Conservation (phyloP, 2,329 filamentous ascomycete species). For the Fusarium sarcochroum region DNA sequence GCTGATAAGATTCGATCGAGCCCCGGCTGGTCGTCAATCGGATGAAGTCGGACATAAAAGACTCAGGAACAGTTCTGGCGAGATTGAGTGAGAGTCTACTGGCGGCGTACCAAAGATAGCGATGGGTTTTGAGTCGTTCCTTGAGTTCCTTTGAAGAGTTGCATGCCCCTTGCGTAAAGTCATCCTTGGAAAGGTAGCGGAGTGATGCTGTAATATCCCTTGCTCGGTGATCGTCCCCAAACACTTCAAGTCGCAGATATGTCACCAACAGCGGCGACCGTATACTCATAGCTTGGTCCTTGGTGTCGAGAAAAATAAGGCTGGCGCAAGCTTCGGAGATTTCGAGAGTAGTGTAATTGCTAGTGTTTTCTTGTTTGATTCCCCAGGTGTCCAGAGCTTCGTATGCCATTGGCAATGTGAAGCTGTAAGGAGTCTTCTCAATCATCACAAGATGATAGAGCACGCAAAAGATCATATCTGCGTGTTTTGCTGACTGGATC, state of each 20-base stretch:
- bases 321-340: background rate
- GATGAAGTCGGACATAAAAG: background rate
- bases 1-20: constrained; percentile 1
- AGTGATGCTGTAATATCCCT: background rate
- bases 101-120: constrained; percentile 17
- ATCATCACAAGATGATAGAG: background rate
- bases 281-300: background rate
- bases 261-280: background rate
- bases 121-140: background rate
- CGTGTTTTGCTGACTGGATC: background rate
- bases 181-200: background rate
- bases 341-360: fast-evolving
- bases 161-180: background rate
- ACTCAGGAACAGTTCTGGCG: fast-evolving
- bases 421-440: background rate
- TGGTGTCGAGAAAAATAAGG: background rate
- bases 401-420: background rate
- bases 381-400: constrained; percentile 4
- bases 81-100: background rate
- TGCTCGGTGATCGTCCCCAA: background rate
- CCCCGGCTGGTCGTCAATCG: background rate
- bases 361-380: background rate
- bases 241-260: background rate
- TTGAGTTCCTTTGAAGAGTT: background rate
- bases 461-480: background rate